Base-by-base conservation (phyloP, 2,329 filamentous ascomycete genomes). In the Talaromyces islandicus region DNA sequence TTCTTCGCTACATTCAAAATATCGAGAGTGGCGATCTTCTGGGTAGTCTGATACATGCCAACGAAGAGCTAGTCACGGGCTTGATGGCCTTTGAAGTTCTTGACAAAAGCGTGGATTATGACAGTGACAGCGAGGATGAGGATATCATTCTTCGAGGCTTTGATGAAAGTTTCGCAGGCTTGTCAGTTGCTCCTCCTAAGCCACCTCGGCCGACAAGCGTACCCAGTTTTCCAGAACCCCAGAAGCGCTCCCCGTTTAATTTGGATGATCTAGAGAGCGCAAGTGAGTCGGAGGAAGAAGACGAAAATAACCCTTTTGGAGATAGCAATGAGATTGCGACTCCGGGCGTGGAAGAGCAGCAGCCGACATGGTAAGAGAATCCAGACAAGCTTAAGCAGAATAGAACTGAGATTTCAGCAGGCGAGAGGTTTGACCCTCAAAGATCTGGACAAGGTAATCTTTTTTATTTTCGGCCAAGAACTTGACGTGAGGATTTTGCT, bases 11-110 rank as follows among this genome's bases (percentile, higher is more conserved):
- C 72, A 96, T 97, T 64, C 91, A 97, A 70, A 84, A 92, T 56
- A 89, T 97, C 12, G 91, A 96, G 71, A 88, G 87, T 9, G 93
- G 97, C 70, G 88, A 97, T 69, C 97, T 90, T 82, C 87, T 99
- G 9, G 94, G 93, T 48, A 88, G 91, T 62, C 82, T 99, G 4
- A 86, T 99, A 19, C 91, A 94, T 69, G 92, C 93, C 64, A 97
- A 99, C 69, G 94, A 99, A 68, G 90, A 96, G 74, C 87, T 99
- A n/a, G 90, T 97, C 46, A 88, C 88, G 63, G 91, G 92, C 1
- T 82, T 99, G 60, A 96, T 96, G 85, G 90, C 92, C 0, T 99
- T 92, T 70, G 93, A 97, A 75, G 90, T 97, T 67, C 85, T 97
- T 64, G 93, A 99, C 71, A 81, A 80, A 66, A 80, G 77, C 54